phyloP scores from a whole-genome alignment of 1,284 basidiomycete species.

The Tilletia setariae region DNA sequence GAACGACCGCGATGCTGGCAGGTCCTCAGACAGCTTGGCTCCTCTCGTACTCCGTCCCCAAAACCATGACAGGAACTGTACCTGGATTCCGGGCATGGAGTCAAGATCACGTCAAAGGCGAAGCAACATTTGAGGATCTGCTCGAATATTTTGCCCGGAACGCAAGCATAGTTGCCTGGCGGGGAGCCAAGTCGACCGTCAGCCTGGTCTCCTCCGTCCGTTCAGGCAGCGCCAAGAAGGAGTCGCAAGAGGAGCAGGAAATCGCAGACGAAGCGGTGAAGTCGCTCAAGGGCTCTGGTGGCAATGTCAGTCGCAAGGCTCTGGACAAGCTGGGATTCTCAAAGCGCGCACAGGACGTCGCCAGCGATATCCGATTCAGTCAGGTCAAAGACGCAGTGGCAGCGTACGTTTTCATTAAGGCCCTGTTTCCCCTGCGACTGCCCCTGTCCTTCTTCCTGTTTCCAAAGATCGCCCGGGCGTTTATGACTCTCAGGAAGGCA shows the following conservation, averaged over 20 bases:
- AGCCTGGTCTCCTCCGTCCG: neutral
- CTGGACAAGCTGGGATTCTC: conserved; percentile 12
- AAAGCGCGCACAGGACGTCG: neutral
- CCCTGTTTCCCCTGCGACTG: neutral
- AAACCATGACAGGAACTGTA: neutral
- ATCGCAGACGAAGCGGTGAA: conserved; percentile 12
- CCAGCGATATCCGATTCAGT: conserved; percentile 5
- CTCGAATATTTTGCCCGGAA: conserved; percentile 5
- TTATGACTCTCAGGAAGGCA: neutral
- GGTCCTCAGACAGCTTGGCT: conserved; percentile 8
- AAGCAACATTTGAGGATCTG: conserved; percentile 5
- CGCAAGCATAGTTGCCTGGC: conserved; percentile 6
- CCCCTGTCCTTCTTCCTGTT: neutral
- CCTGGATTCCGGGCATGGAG: neutral
- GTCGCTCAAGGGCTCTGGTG: neutral
- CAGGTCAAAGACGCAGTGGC: conserved; percentile 1
- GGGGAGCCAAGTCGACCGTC: conserved; percentile 6
- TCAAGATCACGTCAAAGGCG: neutral
- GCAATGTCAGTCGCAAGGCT: neutral
- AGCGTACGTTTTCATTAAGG: conserved; percentile 10
- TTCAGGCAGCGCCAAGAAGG: neutral
- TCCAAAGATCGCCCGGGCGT: neutral
- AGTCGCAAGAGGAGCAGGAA: neutral
- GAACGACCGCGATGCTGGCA: neutral
- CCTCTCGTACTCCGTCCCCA: neutral